Evolutionary conservation across 1,284 basidiomycete genomes (phyloP).

Genomic region (Schizophyllum commune): DNA sequence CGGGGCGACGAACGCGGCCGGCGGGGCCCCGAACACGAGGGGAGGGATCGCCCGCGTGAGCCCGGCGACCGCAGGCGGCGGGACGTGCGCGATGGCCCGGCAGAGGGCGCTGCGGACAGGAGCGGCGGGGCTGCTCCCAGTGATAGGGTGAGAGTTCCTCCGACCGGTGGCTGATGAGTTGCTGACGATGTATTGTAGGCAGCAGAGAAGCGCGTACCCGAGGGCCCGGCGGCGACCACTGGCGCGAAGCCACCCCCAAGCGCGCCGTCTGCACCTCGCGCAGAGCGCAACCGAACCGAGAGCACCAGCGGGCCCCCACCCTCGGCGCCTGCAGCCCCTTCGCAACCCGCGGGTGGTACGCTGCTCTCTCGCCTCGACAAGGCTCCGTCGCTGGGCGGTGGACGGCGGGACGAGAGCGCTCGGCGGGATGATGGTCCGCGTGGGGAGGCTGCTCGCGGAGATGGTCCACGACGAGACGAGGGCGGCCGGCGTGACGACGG

Average conservation of each 20-base stretch:
- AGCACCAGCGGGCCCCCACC: neutral
- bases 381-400: neutral
- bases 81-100: neutral
- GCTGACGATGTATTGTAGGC: slow-evolving; percentile 22
- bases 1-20: slow-evolving; percentile 51
- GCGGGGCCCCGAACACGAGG: slow-evolving; percentile 61
- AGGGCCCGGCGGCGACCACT: slow-evolving; percentile 32
- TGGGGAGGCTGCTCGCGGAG: neutral
- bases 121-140: slow-evolving; percentile 23
- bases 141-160: slow-evolving; percentile 44
- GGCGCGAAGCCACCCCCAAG: slow-evolving; percentile 37
- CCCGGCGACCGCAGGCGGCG: slow-evolving; percentile 29
- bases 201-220: slow-evolving; percentile 49
- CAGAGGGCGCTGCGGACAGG: no score
- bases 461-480: neutral
- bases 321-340: neutral
- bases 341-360: neutral
- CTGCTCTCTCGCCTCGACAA: neutral
- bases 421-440: neutral
- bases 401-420: neutral
- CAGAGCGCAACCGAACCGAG: slow-evolving; percentile 33
- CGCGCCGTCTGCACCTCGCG: slow-evolving; percentile 65
- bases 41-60: slow-evolving; percentile 38
- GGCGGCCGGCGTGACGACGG: neutral
- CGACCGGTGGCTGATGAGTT: neutral